Conservation (phyloP, 1,139 yeast species). For the Meyerozyma guilliermondii region DNA sequence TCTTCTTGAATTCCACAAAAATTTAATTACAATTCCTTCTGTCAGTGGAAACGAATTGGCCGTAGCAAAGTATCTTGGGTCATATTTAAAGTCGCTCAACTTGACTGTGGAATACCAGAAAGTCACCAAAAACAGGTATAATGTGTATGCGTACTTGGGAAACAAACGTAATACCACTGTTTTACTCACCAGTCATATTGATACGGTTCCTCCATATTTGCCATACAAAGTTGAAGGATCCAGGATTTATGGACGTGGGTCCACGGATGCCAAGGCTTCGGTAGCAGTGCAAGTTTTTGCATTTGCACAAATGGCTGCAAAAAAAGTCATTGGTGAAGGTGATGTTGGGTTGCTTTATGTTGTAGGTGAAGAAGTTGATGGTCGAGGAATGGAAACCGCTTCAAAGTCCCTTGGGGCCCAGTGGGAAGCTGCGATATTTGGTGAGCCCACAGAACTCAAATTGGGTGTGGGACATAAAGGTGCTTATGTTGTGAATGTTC, state of each 20-base stretch:
- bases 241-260: constrained; percentile 58
- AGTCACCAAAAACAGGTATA: constrained; percentile 29
- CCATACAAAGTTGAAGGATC: constrained; percentile 48
- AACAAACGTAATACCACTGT: constrained; percentile 40
- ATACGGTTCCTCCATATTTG: constrained; percentile 67
- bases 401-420: constrained; percentile 30
- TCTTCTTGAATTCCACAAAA: constrained; percentile 23
- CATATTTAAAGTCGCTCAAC: constrained; percentile 36
- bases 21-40: constrained; percentile 32
- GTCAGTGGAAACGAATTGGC: constrained; percentile 28
- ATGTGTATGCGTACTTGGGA: constrained; percentile 57
- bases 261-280: constrained; percentile 65
- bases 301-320: constrained; percentile 35
- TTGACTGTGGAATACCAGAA: constrained; percentile 46
- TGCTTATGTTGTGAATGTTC: constrained; percentile 33
- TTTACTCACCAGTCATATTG: constrained; percentile 60
- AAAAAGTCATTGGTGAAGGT: constrained; percentile 39
- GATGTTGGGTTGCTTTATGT: constrained; percentile 59
- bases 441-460: constrained; percentile 71
- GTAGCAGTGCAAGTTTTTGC: constrained; percentile 61
- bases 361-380: constrained; percentile 65
- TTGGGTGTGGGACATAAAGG: constrained; percentile 73
- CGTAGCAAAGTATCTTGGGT: constrained; percentile 27
- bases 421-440: constrained; percentile 64
- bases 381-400: constrained; percentile 55